phyloP scores from a whole-genome alignment of 352 stramenopile genomes.

The Phytophthora vignae region DNA sequence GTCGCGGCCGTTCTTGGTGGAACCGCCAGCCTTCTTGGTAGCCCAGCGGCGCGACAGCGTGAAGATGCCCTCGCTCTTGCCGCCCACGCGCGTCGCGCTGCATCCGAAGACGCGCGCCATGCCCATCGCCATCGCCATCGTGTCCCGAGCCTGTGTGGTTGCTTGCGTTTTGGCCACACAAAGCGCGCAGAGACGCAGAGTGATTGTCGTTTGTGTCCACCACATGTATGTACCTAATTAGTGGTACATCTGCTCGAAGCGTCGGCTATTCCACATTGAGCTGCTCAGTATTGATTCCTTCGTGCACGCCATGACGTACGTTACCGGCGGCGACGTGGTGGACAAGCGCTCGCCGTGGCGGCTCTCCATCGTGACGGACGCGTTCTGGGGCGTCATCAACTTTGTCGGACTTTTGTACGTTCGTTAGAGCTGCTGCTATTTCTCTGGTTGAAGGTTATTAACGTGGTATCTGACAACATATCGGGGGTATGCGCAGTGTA shows the following conservation, averaged over 20 bases:
- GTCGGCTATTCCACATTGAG: too few relatives aligned
- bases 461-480: background rate
- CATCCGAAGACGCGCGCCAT: constrained; percentile 73
- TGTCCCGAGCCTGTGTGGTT: constrained; percentile 11
- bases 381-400: constrained; percentile 78
- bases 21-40: constrained; percentile 97
- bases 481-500: constrained; percentile 20
- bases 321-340: constrained; percentile 69
- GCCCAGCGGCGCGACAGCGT: constrained; percentile 77
- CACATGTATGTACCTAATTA: too few relatives aligned
- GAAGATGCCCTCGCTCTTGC: constrained; percentile 56
- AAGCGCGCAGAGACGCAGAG: constrained; percentile 4
- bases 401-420: constrained; percentile 84
- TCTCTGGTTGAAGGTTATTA: background rate
- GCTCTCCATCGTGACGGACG: constrained; percentile 72
- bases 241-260: too few relatives aligned
- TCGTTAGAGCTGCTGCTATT: too few relatives aligned
- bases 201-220: too few relatives aligned
- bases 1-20: constrained; percentile 98
- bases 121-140: constrained; percentile 80
- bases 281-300: too few relatives aligned
- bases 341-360: constrained; percentile 73
- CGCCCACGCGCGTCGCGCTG: constrained; percentile 34
- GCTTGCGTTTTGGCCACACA: constrained; percentile 29
- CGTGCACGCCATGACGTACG: constrained; percentile 61